phyloP scores from a whole-genome alignment of 1,284 basidiomycete genomes.

The Stereum hirsutum region DNA sequence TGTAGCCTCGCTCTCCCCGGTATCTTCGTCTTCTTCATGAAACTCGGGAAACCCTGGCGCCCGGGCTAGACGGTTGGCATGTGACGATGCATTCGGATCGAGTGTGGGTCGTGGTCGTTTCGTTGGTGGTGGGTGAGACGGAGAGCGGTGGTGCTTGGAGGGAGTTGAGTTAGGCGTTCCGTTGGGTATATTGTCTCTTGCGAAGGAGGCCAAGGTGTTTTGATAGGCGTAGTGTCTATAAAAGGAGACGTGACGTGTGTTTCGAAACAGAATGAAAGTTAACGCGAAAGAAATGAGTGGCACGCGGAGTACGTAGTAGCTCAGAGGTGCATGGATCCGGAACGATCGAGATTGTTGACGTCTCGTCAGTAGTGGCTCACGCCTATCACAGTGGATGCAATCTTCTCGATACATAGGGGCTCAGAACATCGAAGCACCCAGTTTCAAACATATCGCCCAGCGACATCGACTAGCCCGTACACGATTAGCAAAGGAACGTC shows the following conservation, averaged over 20 bases:
- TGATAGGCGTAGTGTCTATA: slow-evolving; percentile 50
- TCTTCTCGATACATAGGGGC: too few species aligned
- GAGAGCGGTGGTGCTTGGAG: slow-evolving; percentile 34
- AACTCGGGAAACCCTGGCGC: slow-evolving; percentile 60
- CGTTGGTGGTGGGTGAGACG: slow-evolving; percentile 18
- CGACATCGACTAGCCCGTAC: too few species aligned
- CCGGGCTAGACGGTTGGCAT: slow-evolving; percentile 47
- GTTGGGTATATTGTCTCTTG: slow-evolving; percentile 38
- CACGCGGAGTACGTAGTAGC: too few species aligned
- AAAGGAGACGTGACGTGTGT: slow-evolving; percentile 4
- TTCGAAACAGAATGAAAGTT: not conserved
- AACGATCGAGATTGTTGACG: too few species aligned
- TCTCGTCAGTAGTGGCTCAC: too few species aligned
- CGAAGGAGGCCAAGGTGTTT: slow-evolving; percentile 60
- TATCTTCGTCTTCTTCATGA: slow-evolving; percentile 52
- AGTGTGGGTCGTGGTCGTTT: slow-evolving; percentile 32
- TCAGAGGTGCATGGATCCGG: too few species aligned
- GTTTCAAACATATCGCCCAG: too few species aligned
- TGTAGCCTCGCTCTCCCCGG: slow-evolving; percentile 19
- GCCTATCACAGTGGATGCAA: too few species aligned
- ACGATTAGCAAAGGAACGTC: too few species aligned
- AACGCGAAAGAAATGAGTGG: too few species aligned
- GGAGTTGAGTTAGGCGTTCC: slow-evolving; percentile 19
- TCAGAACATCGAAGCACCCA: too few species aligned
- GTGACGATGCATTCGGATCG: slow-evolving; percentile 36